Evolutionary conservation across 331 rosid species (phyloP).

Genomic region (Malus hybrid): DNA sequence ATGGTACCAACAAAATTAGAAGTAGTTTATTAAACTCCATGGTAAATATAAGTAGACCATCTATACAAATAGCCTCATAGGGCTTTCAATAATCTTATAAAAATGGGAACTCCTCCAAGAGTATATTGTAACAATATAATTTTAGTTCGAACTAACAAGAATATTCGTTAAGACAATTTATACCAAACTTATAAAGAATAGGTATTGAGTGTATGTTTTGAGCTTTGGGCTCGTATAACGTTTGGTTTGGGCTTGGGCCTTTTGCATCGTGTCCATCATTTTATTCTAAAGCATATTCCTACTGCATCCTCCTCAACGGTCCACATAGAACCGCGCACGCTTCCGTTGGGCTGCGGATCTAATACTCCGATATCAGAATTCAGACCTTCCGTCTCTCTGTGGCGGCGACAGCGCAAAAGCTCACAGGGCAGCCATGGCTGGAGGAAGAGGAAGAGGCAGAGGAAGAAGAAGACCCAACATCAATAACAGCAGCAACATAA

Average conservation of each 20-base stretch:
- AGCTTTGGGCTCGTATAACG: too few relatives aligned
- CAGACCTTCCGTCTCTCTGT: not conserved
- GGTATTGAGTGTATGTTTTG: too few relatives aligned
- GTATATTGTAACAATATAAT: too few relatives aligned
- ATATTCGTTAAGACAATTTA: too few relatives aligned
- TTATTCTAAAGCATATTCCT: not conserved
- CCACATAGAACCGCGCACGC: not conserved
- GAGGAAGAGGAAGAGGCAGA: slow-evolving; percentile 23
- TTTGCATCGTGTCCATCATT: not conserved
- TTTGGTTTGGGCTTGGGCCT: not conserved
- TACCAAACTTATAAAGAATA: too few relatives aligned
- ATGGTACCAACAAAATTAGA: too few relatives aligned
- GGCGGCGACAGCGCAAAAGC: not conserved
- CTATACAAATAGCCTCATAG: too few relatives aligned
- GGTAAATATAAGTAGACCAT: too few relatives aligned
- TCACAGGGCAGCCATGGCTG: slow-evolving; percentile 6
- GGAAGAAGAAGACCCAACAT: slow-evolving; percentile 45
- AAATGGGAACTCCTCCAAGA: too few relatives aligned
- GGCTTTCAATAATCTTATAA: too few relatives aligned
- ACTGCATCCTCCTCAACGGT: not conserved
- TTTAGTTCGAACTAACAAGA: too few relatives aligned
- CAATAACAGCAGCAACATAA: slow-evolving; percentile 1
- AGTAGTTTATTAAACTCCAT: too few relatives aligned
- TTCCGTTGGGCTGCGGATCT: not conserved
- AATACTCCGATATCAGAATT: not conserved